These are phyloP conservation scores for Zea mays DNA, from an alignment of 176 grass and related monocot genomes.

Conservation along the genomic window DNA sequence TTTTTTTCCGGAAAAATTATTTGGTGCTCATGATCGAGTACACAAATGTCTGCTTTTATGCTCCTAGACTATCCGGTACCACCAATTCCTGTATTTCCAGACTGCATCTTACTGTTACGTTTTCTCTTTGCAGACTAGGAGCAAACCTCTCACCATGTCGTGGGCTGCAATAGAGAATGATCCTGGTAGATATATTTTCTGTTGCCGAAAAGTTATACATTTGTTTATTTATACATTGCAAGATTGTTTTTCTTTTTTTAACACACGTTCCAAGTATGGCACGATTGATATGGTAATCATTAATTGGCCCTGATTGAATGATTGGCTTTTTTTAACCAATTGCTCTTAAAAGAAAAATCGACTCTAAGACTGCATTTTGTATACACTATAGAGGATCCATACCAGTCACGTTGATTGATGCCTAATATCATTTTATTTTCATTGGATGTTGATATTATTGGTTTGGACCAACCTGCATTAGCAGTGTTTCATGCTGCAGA, in stretches of 20 bases:
- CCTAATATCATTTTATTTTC: neutral
- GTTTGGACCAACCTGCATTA: neutral
- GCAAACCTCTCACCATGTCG: slow-evolving; percentile 45
- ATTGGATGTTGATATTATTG: neutral
- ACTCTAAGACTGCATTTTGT: neutral
- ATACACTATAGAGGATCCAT: neutral
- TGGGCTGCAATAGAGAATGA: slow-evolving; percentile 76
- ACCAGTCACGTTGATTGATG: neutral
- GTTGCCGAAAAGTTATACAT: neutral
- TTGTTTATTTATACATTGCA: neutral
- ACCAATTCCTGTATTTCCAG: neutral
- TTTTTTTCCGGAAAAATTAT: neutral
- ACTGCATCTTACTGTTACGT: neutral
- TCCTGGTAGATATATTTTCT: slow-evolving; percentile 53
- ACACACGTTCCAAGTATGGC: neutral
- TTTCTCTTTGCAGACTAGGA: slow-evolving; percentile 5
- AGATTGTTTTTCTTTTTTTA: neutral
- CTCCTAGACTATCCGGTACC: neutral
- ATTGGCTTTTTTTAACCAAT: neutral
- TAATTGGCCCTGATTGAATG: neutral
- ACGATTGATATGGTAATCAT: neutral
- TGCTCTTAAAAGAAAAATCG: neutral
- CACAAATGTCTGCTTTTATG: neutral
- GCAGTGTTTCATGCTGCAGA: neutral
- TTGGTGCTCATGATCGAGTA: neutral